Evolutionary conservation across 768 basidiomycete genomes (phyloP).

Genomic region (Collybia sp.): DNA sequence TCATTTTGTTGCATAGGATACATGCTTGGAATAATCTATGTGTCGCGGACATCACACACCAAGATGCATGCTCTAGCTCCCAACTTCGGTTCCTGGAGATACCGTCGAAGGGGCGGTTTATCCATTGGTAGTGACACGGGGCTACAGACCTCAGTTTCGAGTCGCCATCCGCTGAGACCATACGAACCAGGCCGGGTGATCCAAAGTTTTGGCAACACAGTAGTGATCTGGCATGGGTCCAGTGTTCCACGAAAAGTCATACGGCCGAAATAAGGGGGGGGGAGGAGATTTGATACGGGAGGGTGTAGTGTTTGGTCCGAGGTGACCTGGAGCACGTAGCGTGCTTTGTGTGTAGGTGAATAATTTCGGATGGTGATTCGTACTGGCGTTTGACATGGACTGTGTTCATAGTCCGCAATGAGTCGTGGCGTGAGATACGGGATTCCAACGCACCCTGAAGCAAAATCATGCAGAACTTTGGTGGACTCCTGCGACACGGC

Average conservation of each 20-base stretch:
- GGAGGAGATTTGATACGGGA: conserved; percentile 24
- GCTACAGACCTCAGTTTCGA: conserved; percentile 63
- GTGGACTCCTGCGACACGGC: conserved; percentile 41
- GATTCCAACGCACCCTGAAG: conserved; percentile 50
- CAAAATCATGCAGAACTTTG: conserved; percentile 59
- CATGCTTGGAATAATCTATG: conserved; percentile 12
- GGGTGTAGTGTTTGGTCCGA: conserved; percentile 10
- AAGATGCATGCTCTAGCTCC: conserved; percentile 23
- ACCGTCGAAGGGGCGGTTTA: conserved; percentile 18
- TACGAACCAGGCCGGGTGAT: conserved; percentile 61
- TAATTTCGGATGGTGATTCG: conserved; percentile 63
- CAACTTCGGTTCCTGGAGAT: conserved; percentile 25
- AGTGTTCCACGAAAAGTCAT: conserved; percentile 61
- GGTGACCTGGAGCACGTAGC: conserved; percentile 51
- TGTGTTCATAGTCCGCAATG: conserved; percentile 19
- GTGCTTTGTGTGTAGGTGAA: conserved; percentile 58
- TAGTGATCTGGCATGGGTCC: conserved; percentile 38
- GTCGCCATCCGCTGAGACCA: conserved; percentile 59
- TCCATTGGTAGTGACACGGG: not conserved
- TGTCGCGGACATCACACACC: conserved; percentile 21
- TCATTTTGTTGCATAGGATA: not conserved
- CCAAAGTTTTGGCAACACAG: conserved; percentile 51
- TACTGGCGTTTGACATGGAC: conserved; percentile 51
- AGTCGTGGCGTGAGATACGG: not conserved
- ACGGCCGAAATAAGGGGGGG: conserved; percentile 61